phyloP scores from a whole-genome alignment of 108 stramenopile species.

The Cyclotella sp. region DNA sequence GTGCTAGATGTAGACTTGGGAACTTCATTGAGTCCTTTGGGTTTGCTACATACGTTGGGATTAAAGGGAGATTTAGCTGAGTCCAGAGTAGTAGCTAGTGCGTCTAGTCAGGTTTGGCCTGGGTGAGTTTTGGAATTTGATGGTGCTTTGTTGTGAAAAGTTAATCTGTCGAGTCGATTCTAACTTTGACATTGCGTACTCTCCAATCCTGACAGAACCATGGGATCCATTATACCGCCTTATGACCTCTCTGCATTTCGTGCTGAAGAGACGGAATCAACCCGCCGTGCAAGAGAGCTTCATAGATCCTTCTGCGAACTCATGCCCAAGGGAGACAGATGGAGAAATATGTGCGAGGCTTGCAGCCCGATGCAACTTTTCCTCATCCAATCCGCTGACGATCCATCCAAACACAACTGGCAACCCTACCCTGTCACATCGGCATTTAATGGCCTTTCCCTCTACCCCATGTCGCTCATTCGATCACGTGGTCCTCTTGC shows the following conservation, averaged over 20 bases:
- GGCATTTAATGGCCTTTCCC: slow-evolving; percentile 57
- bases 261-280: slow-evolving; percentile 36
- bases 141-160: not conserved
- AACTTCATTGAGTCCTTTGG: slow-evolving; percentile 47
- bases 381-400: slow-evolving; percentile 48
- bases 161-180: too few species aligned
- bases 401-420: slow-evolving; percentile 20
- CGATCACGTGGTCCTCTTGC: slow-evolving; percentile 30
- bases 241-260: slow-evolving; percentile 65
- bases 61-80: slow-evolving; percentile 41
- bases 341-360: slow-evolving; percentile 65
- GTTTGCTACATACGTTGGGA: slow-evolving; percentile 55
- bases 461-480: slow-evolving; percentile 55
- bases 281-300: slow-evolving; percentile 32
- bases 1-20: slow-evolving; percentile 58
- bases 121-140: slow-evolving; percentile 6
- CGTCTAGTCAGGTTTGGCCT: slow-evolving; percentile 52
- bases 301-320: slow-evolving; percentile 58
- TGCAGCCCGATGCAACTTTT: slow-evolving; percentile 60
- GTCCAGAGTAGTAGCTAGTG: slow-evolving; percentile 42
- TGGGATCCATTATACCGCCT: slow-evolving; percentile 60
- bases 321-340: slow-evolving; percentile 55
- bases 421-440: slow-evolving; percentile 46
- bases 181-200: not conserved
- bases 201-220: slow-evolving; percentile 9